Percentiles rank a stretch among this genome's conserved stretches.
Conservation (phyloP, 108 stramenopile species). For the Epithemia pelagica region DNA sequence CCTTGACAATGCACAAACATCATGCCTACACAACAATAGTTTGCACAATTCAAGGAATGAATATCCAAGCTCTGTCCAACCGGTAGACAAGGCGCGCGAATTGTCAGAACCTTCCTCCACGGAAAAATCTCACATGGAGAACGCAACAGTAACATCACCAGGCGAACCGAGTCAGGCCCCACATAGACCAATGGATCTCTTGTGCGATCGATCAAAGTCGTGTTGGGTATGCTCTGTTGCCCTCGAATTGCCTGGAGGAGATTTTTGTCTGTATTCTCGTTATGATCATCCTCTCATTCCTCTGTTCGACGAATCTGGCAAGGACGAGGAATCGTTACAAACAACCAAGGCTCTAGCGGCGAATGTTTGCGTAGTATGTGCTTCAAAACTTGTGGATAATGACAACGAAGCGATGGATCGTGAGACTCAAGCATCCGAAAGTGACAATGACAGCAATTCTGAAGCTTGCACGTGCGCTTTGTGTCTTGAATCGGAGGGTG, state of each 20-base stretch:
- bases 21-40: not conserved
- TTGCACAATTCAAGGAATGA: not conserved
- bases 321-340: not conserved
- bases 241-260: not conserved
- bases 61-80: not conserved
- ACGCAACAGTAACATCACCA: not conserved
- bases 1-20: not conserved
- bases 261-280: not conserved
- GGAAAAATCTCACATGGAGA: not conserved
- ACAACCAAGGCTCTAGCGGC: not conserved
- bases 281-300: not conserved
- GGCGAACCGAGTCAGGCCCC: not conserved
- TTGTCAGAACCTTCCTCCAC: not conserved
- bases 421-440: too few relatives aligned
- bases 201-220: not conserved
- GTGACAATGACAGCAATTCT: not conserved
- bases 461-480: not conserved
- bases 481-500: not conserved
- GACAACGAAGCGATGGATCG: too few relatives aligned
- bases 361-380: not conserved
- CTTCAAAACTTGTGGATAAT: not conserved
- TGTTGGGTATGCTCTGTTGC: not conserved
- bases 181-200: not conserved
- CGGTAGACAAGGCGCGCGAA: not conserved
- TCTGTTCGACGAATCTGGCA: not conserved